A percentile compares a stretch with the other conserved stretches of the same genome.
phyloP scores from a whole-genome alignment of 805 yeast genomes.

The Sungouiozyma intestinalis region DNA sequence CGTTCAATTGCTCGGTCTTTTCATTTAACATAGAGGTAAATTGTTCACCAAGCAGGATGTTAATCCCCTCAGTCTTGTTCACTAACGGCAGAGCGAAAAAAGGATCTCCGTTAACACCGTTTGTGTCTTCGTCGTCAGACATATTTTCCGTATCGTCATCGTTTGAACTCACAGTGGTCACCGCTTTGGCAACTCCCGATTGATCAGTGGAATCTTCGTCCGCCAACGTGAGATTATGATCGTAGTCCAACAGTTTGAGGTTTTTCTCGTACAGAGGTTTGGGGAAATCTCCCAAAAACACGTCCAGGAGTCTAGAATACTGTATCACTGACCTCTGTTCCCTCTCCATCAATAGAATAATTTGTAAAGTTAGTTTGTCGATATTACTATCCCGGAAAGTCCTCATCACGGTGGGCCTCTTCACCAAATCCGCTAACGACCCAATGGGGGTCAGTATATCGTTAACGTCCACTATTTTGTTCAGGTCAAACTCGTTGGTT shows the following conservation, averaged over 20 bases:
- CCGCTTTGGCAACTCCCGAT: neutral
- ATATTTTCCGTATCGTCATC: slow-evolving; percentile 15
- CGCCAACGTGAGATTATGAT: slow-evolving; percentile 41
- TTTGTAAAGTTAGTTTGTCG: slow-evolving; percentile 53
- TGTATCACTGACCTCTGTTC: slow-evolving; percentile 74
- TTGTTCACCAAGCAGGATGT: slow-evolving; percentile 2
- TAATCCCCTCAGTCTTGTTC: slow-evolving; percentile 10
- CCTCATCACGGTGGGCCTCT: slow-evolving; percentile 56
- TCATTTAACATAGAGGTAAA: slow-evolving; percentile 1
- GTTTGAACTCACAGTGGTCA: neutral
- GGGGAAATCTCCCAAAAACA: slow-evolving; percentile 83
- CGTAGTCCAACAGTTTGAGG: slow-evolving; percentile 57
- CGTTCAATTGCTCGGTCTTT: slow-evolving; percentile 30
- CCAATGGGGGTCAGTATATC: slow-evolving; percentile 65
- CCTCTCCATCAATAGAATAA: slow-evolving; percentile 65
- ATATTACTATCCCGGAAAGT: slow-evolving; percentile 54
- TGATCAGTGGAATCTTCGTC: slow-evolving; percentile 12
- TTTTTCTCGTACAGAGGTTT: slow-evolving; percentile 51
- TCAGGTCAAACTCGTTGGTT: slow-evolving; percentile 34
- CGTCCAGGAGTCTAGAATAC: slow-evolving; percentile 60
- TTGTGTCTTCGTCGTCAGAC: slow-evolving; percentile 9
- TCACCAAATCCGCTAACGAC: slow-evolving; percentile 69
- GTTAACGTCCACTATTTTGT: slow-evolving; percentile 41
- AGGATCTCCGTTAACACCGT: slow-evolving; percentile 36
- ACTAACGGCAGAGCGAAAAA: slow-evolving; percentile 53